These are phyloP conservation scores for Dothistroma septosporum DNA, from an alignment of 2,329 filamentous ascomycete genomes.

Conservation along the genomic window DNA sequence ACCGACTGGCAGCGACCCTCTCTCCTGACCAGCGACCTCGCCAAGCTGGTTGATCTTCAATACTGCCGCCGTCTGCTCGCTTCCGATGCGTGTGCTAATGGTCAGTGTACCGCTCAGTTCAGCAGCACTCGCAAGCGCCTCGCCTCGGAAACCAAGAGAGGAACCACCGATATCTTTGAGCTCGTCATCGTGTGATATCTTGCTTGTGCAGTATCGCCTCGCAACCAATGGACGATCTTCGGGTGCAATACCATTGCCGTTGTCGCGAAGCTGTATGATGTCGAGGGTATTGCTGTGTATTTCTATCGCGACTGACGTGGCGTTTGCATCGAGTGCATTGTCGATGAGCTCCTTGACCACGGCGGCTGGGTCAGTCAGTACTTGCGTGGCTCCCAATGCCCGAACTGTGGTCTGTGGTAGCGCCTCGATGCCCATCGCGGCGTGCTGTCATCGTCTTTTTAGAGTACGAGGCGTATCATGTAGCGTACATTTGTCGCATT, in stretches of 20 bases:
- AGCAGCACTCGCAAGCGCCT: constrained; percentile 65
- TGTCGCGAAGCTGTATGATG: constrained; percentile 66
- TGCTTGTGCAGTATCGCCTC: constrained; percentile 69
- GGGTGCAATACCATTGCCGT: constrained; percentile 65
- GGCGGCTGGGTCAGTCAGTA: constrained; percentile 56
- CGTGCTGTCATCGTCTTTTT: neutral
- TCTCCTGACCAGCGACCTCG: constrained; percentile 37
- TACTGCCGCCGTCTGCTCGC: constrained; percentile 55
- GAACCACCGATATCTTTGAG: constrained; percentile 53
- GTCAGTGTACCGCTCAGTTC: constrained; percentile 54
- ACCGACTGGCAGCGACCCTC: constrained; percentile 58
- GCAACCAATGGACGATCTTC: constrained; percentile 61
- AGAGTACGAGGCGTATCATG: neutral
- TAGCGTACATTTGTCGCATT: neutral
- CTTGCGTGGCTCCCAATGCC: constrained; percentile 58
- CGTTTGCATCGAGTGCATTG: constrained; percentile 69
- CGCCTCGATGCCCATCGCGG: constrained; percentile 39
- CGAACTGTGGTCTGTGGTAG: constrained; percentile 45
- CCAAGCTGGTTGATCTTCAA: constrained; percentile 52
- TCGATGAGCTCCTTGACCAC: constrained; percentile 74
- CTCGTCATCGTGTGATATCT: constrained; percentile 62
- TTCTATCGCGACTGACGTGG: constrained; percentile 61
- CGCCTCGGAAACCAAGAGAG: constrained; percentile 71
- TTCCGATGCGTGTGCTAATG: constrained; percentile 60
- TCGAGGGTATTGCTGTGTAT: constrained; percentile 64